Conservation (phyloP, 768 basidiomycete genomes). For the Royoungia palumana region DNA sequence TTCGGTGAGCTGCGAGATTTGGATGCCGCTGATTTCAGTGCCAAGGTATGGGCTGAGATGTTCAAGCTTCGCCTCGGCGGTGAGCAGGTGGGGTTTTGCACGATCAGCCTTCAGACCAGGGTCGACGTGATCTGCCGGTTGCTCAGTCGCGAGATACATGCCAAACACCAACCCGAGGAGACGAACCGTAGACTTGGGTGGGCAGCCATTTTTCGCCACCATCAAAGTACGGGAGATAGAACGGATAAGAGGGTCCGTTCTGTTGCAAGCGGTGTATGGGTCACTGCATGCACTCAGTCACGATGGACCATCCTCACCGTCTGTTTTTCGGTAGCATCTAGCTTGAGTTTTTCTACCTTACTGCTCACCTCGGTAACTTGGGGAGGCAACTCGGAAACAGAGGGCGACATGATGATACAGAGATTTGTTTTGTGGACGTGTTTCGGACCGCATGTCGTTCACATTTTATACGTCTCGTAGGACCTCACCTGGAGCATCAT, state of each 20-base stretch:
- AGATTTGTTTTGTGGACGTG: not conserved
- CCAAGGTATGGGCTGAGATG: slow-evolving; percentile 52
- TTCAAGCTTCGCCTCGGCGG: slow-evolving; percentile 33
- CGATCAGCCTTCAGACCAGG: slow-evolving; percentile 47
- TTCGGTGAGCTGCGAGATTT: slow-evolving; percentile 49
- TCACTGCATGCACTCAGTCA: not conserved
- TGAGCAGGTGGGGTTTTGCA: slow-evolving; percentile 49
- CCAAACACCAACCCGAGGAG: no score
- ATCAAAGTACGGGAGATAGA: slow-evolving; percentile 48
- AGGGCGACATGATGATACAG: slow-evolving; percentile 11
- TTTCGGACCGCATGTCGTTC: no score
- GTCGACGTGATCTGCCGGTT: slow-evolving; percentile 38
- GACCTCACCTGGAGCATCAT: no score
- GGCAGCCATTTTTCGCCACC: slow-evolving; percentile 48
- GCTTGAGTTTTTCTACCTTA: slow-evolving; percentile 6
- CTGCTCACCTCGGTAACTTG: slow-evolving; percentile 1
- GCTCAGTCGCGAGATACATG: not conserved
- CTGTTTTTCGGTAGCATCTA: not conserved
- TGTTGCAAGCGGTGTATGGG: not conserved
- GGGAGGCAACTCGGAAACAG: slow-evolving; percentile 5
- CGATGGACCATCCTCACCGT: no score
- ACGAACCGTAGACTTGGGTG: slow-evolving; percentile 32
- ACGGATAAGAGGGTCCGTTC: slow-evolving; percentile 46
- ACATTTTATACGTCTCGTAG: no score
- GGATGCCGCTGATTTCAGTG: slow-evolving; percentile 48